These are phyloP conservation scores for Candida nonsorbophila DNA, from an alignment of 805 yeast genomes.

Conservation along the genomic window DNA sequence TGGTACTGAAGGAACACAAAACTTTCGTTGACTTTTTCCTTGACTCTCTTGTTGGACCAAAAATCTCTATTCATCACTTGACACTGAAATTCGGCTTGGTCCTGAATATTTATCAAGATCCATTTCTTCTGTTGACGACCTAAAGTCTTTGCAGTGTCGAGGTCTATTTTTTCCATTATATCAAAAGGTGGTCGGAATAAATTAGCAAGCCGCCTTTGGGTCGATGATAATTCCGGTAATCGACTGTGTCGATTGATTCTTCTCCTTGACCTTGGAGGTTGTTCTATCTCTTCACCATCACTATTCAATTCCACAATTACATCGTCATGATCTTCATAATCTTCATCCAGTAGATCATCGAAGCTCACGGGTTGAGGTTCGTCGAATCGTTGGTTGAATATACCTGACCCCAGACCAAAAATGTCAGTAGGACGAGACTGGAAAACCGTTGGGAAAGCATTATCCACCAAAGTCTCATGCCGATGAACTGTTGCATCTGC, in stretches of 20 bases:
- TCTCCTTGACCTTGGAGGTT: conserved; percentile 20
- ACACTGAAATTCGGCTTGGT: conserved; percentile 76
- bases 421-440: conserved; percentile 31
- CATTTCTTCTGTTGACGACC: conserved; percentile 69
- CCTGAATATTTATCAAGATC: conserved; percentile 87
- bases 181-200: conserved; percentile 94
- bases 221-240: conserved; percentile 36
- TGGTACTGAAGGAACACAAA: conserved; percentile 87
- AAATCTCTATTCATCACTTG: conserved; percentile 90
- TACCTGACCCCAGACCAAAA: conserved; percentile 45
- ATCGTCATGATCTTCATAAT: conserved; percentile 19
- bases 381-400: conserved; percentile 55
- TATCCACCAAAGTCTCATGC: conserved; percentile 70
- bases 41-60: conserved; percentile 72
- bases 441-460: conserved; percentile 2
- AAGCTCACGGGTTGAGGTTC: conserved; percentile 30
- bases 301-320: conserved; percentile 23
- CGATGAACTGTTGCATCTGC: conserved; percentile 75
- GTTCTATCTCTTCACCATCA: conserved; percentile 22
- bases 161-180: conserved; percentile 57
- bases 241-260: conserved; percentile 18
- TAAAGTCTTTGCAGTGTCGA: conserved; percentile 68
- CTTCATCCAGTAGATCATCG: conserved; percentile 12
- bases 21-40: conserved; percentile 55
- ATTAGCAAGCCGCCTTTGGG: conserved; percentile 68